phyloP scores from a whole-genome alignment of 108 stramenopile genomes.

The Skeletonema menzelii region DNA sequence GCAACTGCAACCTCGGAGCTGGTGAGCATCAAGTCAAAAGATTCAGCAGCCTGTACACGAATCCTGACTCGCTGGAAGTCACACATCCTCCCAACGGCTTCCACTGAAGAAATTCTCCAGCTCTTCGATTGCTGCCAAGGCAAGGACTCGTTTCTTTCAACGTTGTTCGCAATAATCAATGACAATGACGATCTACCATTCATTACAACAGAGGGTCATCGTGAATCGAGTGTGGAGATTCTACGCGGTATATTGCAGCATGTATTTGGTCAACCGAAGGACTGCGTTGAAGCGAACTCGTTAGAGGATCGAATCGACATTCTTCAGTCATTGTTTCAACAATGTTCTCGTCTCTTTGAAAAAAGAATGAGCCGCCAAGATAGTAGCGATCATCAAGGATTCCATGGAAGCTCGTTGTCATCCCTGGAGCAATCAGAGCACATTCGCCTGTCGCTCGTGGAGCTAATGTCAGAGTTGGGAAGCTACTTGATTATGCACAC shows the following conservation, averaged over 20 bases:
- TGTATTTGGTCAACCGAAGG: slow-evolving; percentile 4
- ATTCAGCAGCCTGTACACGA: slow-evolving; percentile 12
- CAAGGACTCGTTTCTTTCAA: not conserved
- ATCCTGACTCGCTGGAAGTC: slow-evolving; percentile 21
- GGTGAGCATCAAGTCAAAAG: not conserved
- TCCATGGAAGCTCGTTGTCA: not conserved
- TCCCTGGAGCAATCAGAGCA: slow-evolving; percentile 36
- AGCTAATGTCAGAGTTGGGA: slow-evolving; percentile 30
- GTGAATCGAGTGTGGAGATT: slow-evolving; percentile 37
- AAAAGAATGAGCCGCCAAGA: slow-evolving; percentile 18
- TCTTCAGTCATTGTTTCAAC: slow-evolving; percentile 9
- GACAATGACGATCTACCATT: not conserved
- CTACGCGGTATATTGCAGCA: slow-evolving; percentile 6
- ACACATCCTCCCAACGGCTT: slow-evolving; percentile 14
- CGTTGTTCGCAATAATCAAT: slow-evolving; percentile 10
- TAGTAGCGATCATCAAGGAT: slow-evolving; percentile 3
- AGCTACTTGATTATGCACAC: slow-evolving; percentile 4
- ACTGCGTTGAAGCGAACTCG: not conserved
- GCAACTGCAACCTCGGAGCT: not conserved
- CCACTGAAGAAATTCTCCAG: not conserved
- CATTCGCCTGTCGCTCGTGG: slow-evolving; percentile 39
- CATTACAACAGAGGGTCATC: slow-evolving; percentile 37
- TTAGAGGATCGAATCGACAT: not conserved
- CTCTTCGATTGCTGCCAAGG: not conserved
- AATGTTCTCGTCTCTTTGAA: slow-evolving; percentile 19